Evolutionary conservation across 1,139 yeast genomes (phyloP), one percentile per base, ranked within the genome.

Genomic region (Spathaspora sp.): DNA sequence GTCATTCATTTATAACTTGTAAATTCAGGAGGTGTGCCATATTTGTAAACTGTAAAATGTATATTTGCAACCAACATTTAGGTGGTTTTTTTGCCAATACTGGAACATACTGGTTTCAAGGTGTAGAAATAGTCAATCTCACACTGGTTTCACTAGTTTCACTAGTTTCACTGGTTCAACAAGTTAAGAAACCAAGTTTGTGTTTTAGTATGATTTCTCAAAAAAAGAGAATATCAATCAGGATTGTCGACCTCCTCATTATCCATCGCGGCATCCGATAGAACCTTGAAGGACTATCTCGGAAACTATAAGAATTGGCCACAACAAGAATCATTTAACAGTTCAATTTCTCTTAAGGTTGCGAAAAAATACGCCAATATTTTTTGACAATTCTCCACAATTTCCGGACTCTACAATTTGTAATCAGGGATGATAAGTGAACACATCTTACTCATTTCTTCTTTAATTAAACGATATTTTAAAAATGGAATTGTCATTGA

Each of bases 51-150:
- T 34, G 24, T 17, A 34, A 34, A 34, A 16, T 15, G 38, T 34
- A 13, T 13, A 17, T 34, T 34, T 34, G 38, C 38, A 34, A 34
- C 38, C 38, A 34, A n/a, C 16, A 17, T 34, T 34, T 34, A 34
- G 7, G 16, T 17, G 16, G n/a, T 18, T 11, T 7, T 17, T 17
- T 17, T 34, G 7, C 34, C 15, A 29, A 29, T 15, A 3, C 13
- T 13, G 34, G 18, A 13, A 9, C 13, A 11, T 2, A 8, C 15
- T 13, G 17, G 2, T 29, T 29, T 29, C 5, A 15, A 17, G 17
- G 10, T 34, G 23, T 9, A 17, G 20, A 34, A 17, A 34, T 29
- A 15, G 2, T 4, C 34, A 34, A 34, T 10, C 17, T 13, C 7
- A 27, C 7, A 6, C 11, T 4, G 33, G 15, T 7, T 6, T 11